These are phyloP conservation scores for Apium graveolens DNA, from an alignment of 129 eudicot genomes.

Conservation along the genomic window DNA sequence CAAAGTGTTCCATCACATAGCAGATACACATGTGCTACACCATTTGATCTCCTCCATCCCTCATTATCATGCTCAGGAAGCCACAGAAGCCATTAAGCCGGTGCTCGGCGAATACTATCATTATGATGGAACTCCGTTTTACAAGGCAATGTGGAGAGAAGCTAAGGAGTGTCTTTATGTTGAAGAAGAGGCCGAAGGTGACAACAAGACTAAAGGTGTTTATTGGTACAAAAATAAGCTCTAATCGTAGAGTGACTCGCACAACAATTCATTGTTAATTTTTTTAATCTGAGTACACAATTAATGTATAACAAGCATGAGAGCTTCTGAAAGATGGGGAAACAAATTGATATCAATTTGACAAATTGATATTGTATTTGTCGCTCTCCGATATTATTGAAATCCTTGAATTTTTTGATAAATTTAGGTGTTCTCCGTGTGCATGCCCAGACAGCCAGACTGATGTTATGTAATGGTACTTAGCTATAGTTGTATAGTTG, in stretches of 20 bases:
- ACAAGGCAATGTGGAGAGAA: slow-evolving; percentile 8
- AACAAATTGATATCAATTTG: neutral
- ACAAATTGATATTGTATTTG: neutral
- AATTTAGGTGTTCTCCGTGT: too few species aligned
- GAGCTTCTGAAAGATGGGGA: neutral
- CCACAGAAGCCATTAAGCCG: neutral
- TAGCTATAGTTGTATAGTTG: too few species aligned
- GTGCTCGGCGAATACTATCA: neutral
- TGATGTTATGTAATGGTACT: too few species aligned
- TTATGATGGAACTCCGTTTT: slow-evolving; percentile 1
- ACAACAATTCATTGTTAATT: neutral
- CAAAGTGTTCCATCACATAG: slow-evolving; percentile 4
- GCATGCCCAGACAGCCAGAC: too few species aligned
- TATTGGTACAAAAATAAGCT: slow-evolving; percentile 8
- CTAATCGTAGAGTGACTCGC: neutral
- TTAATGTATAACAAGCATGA: neutral
- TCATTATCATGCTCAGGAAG: slow-evolving; percentile 4
- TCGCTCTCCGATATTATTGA: neutral
- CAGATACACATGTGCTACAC: neutral
- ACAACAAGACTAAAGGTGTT: slow-evolving; percentile 4
- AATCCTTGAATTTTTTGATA: too few species aligned
- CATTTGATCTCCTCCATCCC: neutral
- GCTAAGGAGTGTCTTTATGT: slow-evolving; percentile 1
- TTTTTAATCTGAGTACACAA: too few species aligned
- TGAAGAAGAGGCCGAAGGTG: neutral